Base-by-base conservation (phyloP, 345 rosid species). In the Laguncularia racemosa region DNA sequence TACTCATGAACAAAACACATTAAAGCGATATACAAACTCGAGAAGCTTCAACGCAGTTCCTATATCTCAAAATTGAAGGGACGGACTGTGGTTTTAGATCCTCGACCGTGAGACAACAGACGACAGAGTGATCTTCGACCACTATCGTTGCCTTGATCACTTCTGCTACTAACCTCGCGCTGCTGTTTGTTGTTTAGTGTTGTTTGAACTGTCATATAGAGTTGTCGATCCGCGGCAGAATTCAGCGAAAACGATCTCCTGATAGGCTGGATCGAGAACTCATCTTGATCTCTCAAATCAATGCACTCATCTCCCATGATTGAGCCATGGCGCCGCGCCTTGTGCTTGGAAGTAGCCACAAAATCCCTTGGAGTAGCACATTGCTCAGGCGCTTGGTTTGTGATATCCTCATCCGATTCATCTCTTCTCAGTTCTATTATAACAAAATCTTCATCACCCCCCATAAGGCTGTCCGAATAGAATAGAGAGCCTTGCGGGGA, bases 181-280 rank as follows among this genome's bases (percentile, higher is more conserved):
- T 43, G 62, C 46, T 54, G 73, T n/a, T 26, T 66, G 43, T 67
- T 76, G 47, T 57, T 76, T 61, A 79, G 43, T 9, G 73, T 61
- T 12, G 71, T 72, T 70, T 76, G 87, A 63, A 81, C 76, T 14
- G 76, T 64, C 53, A 58, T 55, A 67, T 67, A 77, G 56, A 84
- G 76, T 53, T 74, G 79, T 56, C 69, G 67, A 54, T 80, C 83
- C 33, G 65, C 74, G 20, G 84, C 83, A 16, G 88, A 81, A 72
- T 79, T 87, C 54, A 78, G 67, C 5, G 91, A 84, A 70, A 84
- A 79, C 3, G 88, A 84, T 74, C 85, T 77, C 76, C 88, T 66
- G 50, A 84, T 74, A 2, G 83, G 81, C 23, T 76, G 84, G 46
- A 71, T 64, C 8, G 68, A 59, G 44, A 76, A 79, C 59, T 62